Percentiles rank a stretch among this genome's conserved stretches.
These are phyloP conservation scores for Picea abies DNA, from an alignment of 83 land plant genomes.

Conservation along the genomic window DNA sequence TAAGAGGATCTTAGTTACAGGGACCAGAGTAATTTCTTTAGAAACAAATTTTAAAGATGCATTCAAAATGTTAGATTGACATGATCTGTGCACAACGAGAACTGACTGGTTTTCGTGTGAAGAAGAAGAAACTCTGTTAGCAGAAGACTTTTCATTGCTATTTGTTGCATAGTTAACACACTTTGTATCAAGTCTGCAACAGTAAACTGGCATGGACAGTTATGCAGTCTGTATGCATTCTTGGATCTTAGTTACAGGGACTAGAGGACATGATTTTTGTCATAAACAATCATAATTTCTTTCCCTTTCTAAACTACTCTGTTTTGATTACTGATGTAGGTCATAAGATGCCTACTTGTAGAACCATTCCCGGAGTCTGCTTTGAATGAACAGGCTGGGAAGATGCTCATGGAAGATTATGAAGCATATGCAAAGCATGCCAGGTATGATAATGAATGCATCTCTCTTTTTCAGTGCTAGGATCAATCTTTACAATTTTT, in stretches of 20 bases:
- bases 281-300: background rate
- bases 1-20: too few species aligned
- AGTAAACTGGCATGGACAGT: background rate
- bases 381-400: constrained; percentile 97
- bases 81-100: background rate
- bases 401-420: constrained; percentile 94
- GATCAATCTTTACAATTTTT: background rate
- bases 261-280: too few species aligned
- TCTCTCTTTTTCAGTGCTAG: background rate
- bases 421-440: constrained; percentile 97
- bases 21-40: background rate
- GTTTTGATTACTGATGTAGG: constrained; percentile 37
- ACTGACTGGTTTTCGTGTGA: too few species aligned
- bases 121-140: background rate
- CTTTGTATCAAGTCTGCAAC: background rate
- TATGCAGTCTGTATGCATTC: too few species aligned
- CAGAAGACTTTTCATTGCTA: too few species aligned
- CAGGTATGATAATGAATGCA: constrained; percentile 44
- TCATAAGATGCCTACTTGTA: constrained; percentile 86
- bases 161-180: too few species aligned
- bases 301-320: background rate
- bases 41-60: too few species aligned
- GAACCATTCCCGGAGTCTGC: constrained; percentile 99
- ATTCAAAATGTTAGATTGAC: background rate
- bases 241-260: too few species aligned